A percentile compares a stretch with the other conserved stretches of the same genome.
Evolutionary conservation across 495 filamentous ascomycete species (phyloP).

Genomic region (Parachaetomium inaequale): DNA sequence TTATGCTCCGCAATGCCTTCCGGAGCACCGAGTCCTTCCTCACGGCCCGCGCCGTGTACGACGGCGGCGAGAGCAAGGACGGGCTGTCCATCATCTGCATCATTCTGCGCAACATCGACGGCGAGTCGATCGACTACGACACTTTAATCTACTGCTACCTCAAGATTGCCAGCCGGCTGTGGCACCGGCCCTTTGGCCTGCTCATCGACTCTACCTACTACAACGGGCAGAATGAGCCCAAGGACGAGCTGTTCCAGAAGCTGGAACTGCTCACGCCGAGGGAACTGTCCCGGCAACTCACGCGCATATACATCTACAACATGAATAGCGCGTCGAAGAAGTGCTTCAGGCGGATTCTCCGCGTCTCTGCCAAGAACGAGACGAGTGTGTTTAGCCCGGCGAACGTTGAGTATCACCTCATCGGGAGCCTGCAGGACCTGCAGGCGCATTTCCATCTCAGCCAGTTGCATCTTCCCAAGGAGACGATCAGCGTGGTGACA

Average conservation of each 20-base stretch:
- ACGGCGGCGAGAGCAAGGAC: constrained; percentile 66
- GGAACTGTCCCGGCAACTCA: constrained; percentile 54
- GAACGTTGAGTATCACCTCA: constrained; percentile 59
- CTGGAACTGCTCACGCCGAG: constrained; percentile 56
- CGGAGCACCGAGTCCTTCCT: constrained; percentile 57
- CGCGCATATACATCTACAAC: constrained; percentile 61
- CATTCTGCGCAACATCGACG: constrained; percentile 60
- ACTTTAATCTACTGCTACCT: constrained; percentile 61
- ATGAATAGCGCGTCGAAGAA: constrained; percentile 64
- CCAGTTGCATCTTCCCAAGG: constrained; percentile 60
- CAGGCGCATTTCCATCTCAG: constrained; percentile 62
- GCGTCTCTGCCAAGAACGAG: constrained; percentile 53
- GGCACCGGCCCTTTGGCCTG: constrained; percentile 62
- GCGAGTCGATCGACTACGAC: constrained; percentile 57
- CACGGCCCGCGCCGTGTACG: constrained; percentile 60
- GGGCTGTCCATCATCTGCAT: constrained; percentile 63
- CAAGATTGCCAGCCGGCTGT: constrained; percentile 64
- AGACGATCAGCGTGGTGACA: constrained; percentile 61
- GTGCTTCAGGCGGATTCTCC: constrained; percentile 57
- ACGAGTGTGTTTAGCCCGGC: constrained; percentile 52
- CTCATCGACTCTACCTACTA: constrained; percentile 66
- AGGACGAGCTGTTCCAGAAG: constrained; percentile 56
- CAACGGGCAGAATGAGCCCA: constrained; percentile 55
- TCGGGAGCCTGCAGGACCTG: constrained; percentile 57
- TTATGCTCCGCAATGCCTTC: constrained; percentile 64